Base-by-base conservation (phyloP, 768 basidiomycete species). In the Russula ochroleuca region DNA sequence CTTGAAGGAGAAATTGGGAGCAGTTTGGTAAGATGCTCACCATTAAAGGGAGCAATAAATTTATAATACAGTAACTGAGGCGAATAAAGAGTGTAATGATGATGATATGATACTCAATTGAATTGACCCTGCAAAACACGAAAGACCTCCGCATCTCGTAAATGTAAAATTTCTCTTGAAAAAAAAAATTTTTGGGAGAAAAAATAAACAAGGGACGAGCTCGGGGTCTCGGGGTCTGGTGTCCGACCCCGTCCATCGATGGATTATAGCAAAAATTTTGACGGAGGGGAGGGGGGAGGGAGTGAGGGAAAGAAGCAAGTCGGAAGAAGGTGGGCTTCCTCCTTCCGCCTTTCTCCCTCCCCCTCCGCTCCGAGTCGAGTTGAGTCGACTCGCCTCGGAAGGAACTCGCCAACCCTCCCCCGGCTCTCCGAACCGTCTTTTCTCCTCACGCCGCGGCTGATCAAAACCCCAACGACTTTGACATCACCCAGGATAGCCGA, bases 361-460 rank as follows among this genome's bases (percentile, higher is more conserved):
- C 50, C 28, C 28, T 38, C 38, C 59, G 3, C 38, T 28, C 33
- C 15, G 31, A 14, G 21, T 28, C 28, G 28, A 28, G 2, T 28
- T 5, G 28, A 28, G 28, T 28, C 28, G 35, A 35, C 4, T 8
- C 10, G 7, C 8, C 35, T 35, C 35, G 35, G 35, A 35, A 7
- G 35, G 35, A 35, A 35, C 35, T 35, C 35, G n/a, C 13, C 33
- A 9, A 9, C 23, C 21, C 33, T 5, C 28, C 28, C 28, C 28
- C 28, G 28, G 28, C 28, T 28, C 28, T 28, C 5, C 28, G 28
- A 28, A 28, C 28, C 28, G 28, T 28, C 28, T 28, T 28, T 28
- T 28, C 28, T 28, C 8, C 21, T 61, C 59, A 33, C 23, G 23
- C 57, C 63, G 63, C 57, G 63, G 57, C 33, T 59, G 63, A 59